phyloP scores from a whole-genome alignment of 1,139 yeast species.

The Geotrichum australiense region DNA sequence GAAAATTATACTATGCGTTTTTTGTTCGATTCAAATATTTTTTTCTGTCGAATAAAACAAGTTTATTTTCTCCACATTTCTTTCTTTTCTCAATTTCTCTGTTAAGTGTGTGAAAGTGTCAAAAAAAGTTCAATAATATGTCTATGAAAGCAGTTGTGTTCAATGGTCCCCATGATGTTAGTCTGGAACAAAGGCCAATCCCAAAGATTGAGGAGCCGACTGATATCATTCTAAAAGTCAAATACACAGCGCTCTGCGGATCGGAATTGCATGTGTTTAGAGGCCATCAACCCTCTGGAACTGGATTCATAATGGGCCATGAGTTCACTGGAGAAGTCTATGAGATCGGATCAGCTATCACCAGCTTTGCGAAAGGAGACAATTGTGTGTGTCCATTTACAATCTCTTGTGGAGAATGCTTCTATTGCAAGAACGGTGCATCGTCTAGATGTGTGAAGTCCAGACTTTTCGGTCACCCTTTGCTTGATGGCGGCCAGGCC shows the following conservation, averaged over 20 bases:
- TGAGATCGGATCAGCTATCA: constrained; percentile 59
- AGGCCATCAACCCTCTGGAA: constrained; percentile 46
- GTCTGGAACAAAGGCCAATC: constrained; percentile 39
- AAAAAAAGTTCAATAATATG: too few relatives aligned
- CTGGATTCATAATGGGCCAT: constrained; percentile 62
- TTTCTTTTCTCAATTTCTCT: too few relatives aligned
- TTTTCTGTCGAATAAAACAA: too few relatives aligned
- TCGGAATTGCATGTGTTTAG: constrained; percentile 57
- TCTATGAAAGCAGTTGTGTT: constrained; percentile 54
- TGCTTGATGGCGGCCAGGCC: constrained; percentile 55
- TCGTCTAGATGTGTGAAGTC: constrained; percentile 48
- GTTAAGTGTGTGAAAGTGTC: neutral
- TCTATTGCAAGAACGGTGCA: constrained; percentile 47
- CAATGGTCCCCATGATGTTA: constrained; percentile 44
- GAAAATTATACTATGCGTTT: too few relatives aligned
- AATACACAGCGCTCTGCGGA: constrained; percentile 54
- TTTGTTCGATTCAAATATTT: too few relatives aligned
- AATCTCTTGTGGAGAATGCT: constrained; percentile 51
- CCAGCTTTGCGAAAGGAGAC: constrained; percentile 61
- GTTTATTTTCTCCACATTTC: too few relatives aligned
- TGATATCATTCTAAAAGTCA: constrained; percentile 49
- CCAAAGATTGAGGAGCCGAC: constrained; percentile 39
- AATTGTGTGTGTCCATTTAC: constrained; percentile 58
- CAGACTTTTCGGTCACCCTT: constrained; percentile 49
- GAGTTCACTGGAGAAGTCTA: constrained; percentile 68